These are phyloP conservation scores for Saccharum hybrid DNA, from an alignment of 202 grass and related monocot genomes.

Conservation along the genomic window DNA sequence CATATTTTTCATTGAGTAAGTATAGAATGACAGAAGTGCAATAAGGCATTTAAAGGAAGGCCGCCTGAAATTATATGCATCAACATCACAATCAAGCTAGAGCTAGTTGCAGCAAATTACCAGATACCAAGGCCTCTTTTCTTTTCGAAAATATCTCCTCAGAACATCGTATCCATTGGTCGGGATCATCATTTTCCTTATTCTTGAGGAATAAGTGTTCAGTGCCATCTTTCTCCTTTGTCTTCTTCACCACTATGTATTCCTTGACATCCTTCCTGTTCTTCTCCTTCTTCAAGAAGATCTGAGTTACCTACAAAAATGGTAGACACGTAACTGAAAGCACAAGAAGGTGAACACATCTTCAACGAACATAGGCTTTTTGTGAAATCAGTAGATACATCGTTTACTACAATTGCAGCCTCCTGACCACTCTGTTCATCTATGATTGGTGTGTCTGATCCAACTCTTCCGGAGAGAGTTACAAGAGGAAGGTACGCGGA, in stretches of 20 bases:
- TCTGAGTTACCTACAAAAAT: constrained; percentile 52
- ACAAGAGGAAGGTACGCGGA: constrained; percentile 56
- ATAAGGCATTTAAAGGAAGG: not conserved
- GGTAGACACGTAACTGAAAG: not conserved
- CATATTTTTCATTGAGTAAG: too few relatives aligned
- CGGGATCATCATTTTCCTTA: constrained; percentile 33
- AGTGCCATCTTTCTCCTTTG: not conserved
- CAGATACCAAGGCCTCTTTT: constrained; percentile 71
- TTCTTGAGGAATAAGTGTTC: not conserved
- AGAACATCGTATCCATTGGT: constrained; percentile 62
- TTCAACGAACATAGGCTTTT: not conserved
- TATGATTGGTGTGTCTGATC: constrained; percentile 54
- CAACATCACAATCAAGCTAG: not conserved
- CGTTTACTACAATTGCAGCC: constrained; percentile 64
- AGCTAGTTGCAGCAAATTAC: constrained; percentile 38
- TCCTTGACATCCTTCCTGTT: not conserved
- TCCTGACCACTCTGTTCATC: constrained; percentile 66
- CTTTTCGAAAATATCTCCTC: constrained; percentile 48
- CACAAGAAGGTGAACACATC: not conserved
- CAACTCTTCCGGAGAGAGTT: constrained; percentile 56
- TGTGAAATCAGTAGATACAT: constrained; percentile 36
- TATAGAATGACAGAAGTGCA: not conserved
- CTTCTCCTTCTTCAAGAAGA: constrained; percentile 57
- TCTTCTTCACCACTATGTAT: not conserved
- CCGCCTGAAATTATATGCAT: not conserved